phyloP scores from a whole-genome alignment of 768 basidiomycete genomes.

The Leucocoprinus leucothites region DNA sequence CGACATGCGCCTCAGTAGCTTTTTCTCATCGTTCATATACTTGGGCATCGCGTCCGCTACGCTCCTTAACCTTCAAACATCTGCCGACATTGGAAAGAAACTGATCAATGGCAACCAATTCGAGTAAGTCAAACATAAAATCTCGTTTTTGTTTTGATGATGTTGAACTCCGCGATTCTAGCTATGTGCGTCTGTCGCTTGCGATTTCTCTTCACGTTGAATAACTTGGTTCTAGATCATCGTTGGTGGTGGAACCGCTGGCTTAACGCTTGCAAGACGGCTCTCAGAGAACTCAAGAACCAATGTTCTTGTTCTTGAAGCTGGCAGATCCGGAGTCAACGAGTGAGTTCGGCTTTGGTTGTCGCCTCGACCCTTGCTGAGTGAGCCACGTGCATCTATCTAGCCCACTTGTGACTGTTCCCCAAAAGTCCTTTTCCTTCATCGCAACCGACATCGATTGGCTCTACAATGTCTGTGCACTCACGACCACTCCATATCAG shows the following conservation, averaged over 20 bases:
- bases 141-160: background rate
- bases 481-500: slow-evolving; percentile 4
- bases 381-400: slow-evolving; percentile 44
- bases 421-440: slow-evolving; percentile 30
- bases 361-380: background rate
- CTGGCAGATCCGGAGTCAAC: slow-evolving; percentile 43
- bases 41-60: slow-evolving; percentile 15
- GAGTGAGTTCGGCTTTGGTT: slow-evolving; percentile 26
- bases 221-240: slow-evolving; percentile 21
- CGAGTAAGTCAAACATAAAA: slow-evolving; percentile 17
- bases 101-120: slow-evolving; percentile 18
- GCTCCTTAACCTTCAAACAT: slow-evolving; percentile 19
- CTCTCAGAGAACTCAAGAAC: slow-evolving; percentile 31
- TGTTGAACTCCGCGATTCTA: background rate
- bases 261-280: slow-evolving; percentile 33
- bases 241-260: slow-evolving; percentile 34
- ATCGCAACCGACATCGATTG: slow-evolving; percentile 51
- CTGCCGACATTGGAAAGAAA: slow-evolving; percentile 13
- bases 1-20: slow-evolving; percentile 12
- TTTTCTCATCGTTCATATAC: slow-evolving; percentile 12
- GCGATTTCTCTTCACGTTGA: background rate
- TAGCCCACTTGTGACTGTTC: slow-evolving; percentile 36
- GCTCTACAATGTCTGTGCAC: slow-evolving; percentile 31
- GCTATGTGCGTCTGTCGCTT: slow-evolving; percentile 1
- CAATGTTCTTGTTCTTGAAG: slow-evolving; percentile 37